These are phyloP conservation scores for Penicillium aurantiogriseum DNA, from an alignment of 2,329 filamentous ascomycete genomes.

Conservation along the genomic window DNA sequence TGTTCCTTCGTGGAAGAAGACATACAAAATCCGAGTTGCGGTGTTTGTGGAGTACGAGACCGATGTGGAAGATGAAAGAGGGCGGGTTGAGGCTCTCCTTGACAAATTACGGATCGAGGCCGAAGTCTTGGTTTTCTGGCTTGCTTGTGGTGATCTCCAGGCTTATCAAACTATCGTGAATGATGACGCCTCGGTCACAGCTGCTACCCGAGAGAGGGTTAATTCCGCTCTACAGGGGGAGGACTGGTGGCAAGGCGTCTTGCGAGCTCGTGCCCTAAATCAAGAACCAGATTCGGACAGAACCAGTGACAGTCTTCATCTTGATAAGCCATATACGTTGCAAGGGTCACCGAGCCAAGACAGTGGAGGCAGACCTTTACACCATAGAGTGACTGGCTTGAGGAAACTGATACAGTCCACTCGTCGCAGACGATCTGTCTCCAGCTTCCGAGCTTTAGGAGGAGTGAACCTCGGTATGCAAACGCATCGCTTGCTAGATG, in stretches of 20 bases:
- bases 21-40: conserved; percentile 70
- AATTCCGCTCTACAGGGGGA: conserved; percentile 67
- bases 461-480: conserved; percentile 70
- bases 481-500: conserved; percentile 67
- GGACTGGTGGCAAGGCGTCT: conserved; percentile 71
- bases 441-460: conserved; percentile 51
- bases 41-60: conserved; percentile 88
- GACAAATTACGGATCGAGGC: conserved; percentile 81
- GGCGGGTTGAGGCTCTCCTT: conserved; percentile 68
- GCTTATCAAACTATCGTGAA: conserved; percentile 79
- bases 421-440: conserved; percentile 51
- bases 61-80: conserved; percentile 76
- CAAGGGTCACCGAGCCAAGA: conserved; percentile 55
- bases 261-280: conserved; percentile 17
- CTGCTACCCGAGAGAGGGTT: conserved; percentile 60
- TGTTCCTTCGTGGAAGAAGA: conserved; percentile 74
- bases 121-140: conserved; percentile 75
- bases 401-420: conserved; percentile 62
- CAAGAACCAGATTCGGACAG: conserved; percentile 15
- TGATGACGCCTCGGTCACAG: conserved; percentile 55
- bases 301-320: conserved; percentile 28
- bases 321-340: conserved; percentile 48
- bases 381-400: conserved; percentile 57
- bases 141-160: conserved; percentile 68
- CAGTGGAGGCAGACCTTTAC: conserved; percentile 43